These are phyloP conservation scores for Setomelanomma holmii DNA, from an alignment of 2,329 filamentous ascomycete species.

Conservation along the genomic window DNA sequence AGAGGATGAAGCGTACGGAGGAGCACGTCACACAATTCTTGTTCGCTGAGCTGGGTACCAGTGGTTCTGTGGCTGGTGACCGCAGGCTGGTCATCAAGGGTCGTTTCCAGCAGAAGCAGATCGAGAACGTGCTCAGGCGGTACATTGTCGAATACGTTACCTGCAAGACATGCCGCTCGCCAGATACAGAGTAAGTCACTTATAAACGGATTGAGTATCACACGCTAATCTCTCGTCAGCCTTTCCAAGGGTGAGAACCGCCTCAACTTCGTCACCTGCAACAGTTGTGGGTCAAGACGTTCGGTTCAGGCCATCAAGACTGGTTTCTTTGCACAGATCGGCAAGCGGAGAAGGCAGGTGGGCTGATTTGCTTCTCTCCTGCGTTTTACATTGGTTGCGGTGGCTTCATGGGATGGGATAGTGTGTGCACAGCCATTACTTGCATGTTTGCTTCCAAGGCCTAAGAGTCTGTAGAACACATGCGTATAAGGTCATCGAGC, in stretches of 20 bases:
- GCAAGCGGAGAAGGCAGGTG: slow-evolving; percentile 96
- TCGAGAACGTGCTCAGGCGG: slow-evolving; percentile 94
- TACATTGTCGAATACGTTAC: slow-evolving; percentile 99
- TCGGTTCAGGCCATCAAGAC: slow-evolving; percentile 98
- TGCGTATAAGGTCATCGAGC: too few relatives aligned
- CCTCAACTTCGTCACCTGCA: slow-evolving; percentile 98
- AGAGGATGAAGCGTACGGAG: slow-evolving; percentile 98
- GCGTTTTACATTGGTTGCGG: slow-evolving; percentile 27
- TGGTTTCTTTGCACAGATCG: slow-evolving; percentile 99
- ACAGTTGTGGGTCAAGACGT: slow-evolving; percentile 70
- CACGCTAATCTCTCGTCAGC: slow-evolving; percentile 79
- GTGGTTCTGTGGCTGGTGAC: slow-evolving; percentile 86
- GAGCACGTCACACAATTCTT: slow-evolving; percentile 97
- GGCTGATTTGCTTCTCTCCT: slow-evolving; percentile 62
- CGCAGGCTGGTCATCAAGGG: slow-evolving; percentile 97
- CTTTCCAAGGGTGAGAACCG: slow-evolving; percentile 99
- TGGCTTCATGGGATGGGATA: slow-evolving; percentile 11
- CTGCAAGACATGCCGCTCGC: slow-evolving; percentile 84
- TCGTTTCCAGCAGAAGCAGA: slow-evolving; percentile 99
- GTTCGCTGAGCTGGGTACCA: slow-evolving; percentile 98
- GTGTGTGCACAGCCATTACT: background rate
- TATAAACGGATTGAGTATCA: background rate
- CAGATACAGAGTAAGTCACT: slow-evolving; percentile 34
- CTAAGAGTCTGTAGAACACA: too few relatives aligned
- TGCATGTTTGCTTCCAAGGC: background rate